Evolutionary conservation across 176 grass and related monocot genomes (phyloP).

Genomic region (Rhynchospora pubera): DNA sequence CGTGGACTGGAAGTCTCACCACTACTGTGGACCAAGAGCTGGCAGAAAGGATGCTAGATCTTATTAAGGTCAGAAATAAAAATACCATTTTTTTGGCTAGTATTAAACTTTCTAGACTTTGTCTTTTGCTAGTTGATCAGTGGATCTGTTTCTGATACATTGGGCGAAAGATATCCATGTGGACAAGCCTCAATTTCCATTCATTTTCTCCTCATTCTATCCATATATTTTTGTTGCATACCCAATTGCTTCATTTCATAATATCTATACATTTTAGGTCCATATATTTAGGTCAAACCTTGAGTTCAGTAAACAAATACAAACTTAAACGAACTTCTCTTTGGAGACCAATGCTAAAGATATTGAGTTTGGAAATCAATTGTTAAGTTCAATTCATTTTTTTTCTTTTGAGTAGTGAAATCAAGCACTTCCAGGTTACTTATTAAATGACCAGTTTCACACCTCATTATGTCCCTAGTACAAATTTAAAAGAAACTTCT

Average conservation of each 20-base stretch:
- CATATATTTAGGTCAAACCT: neutral
- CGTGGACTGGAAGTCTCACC: conserved; percentile 82
- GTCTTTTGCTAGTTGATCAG: neutral
- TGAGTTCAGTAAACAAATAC: neutral
- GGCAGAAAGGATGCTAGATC: conserved; percentile 88
- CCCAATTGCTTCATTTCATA: neutral
- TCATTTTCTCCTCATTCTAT: neutral
- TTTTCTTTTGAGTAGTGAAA: too few species aligned
- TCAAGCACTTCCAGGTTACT: too few species aligned
- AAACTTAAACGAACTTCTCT: neutral
- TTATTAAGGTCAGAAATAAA: conserved; percentile 71
- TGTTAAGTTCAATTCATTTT: neutral
- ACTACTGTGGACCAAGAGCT: conserved; percentile 90
- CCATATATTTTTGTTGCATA: neutral
- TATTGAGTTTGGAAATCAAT: neutral
- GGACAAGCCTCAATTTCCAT: neutral
- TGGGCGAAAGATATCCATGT: too few species aligned
- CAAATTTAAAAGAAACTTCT: too few species aligned
- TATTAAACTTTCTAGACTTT: neutral
- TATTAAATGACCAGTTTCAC: too few species aligned
- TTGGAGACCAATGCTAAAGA: neutral
- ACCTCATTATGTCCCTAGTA: too few species aligned
- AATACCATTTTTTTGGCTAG: neutral
- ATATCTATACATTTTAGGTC: neutral
- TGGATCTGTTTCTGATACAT: too few species aligned